phyloP scores from a whole-genome alignment of 768 basidiomycete genomes.

The Lyophyllum decastes region DNA sequence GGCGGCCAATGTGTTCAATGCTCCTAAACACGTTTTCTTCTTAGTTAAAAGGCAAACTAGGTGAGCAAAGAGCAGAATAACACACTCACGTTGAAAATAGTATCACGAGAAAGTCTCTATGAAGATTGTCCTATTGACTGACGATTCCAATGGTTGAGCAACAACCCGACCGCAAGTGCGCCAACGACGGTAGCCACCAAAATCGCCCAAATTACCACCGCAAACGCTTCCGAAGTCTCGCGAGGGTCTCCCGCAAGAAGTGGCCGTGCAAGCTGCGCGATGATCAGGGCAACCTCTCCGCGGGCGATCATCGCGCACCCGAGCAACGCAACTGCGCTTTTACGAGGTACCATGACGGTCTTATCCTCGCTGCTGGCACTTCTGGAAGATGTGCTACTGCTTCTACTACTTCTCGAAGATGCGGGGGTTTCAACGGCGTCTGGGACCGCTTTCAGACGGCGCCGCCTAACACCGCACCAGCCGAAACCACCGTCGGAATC shows the following conservation, averaged over 20 bases:
- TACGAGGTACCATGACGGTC: constrained; percentile 12
- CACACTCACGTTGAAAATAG: no score
- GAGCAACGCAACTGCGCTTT: constrained; percentile 38
- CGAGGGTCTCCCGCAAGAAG: no score
- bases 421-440: no score
- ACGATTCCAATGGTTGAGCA: constrained; percentile 18
- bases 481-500: constrained; percentile 6
- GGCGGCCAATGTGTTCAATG: no score
- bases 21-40: no score
- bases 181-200: constrained; percentile 55
- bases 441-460: no score
- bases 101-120: no score
- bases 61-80: no score
- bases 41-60: no score
- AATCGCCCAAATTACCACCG: constrained; percentile 61
- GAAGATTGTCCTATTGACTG: background rate
- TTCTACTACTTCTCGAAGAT: background rate
- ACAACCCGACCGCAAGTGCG: constrained; percentile 32
- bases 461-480: constrained; percentile 11
- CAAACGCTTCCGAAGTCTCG: constrained; percentile 28
- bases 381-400: no score
- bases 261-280: constrained; percentile 45
- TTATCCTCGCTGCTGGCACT: background rate
- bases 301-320: constrained; percentile 53
- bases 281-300: constrained; percentile 69